Evolutionary conservation across 1,284 basidiomycete genomes (phyloP).

Genomic region (Ceratobasidium sp.): DNA sequence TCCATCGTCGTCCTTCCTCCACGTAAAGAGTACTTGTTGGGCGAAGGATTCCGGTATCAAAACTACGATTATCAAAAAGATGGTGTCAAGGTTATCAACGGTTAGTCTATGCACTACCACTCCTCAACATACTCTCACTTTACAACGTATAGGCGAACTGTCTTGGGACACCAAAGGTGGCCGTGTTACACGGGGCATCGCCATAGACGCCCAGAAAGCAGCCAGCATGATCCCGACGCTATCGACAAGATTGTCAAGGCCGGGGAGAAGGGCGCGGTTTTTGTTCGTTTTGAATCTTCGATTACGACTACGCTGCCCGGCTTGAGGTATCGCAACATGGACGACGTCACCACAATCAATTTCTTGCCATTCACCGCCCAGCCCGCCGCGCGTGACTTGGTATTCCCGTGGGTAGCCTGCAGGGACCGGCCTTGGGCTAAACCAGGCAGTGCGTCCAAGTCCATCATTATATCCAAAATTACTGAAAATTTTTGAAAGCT

Average conservation of each 20-base stretch:
- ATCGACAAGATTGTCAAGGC: slow-evolving; percentile 46
- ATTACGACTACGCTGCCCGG: background rate
- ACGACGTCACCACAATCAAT: slow-evolving; percentile 6
- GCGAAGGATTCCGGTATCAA: background rate
- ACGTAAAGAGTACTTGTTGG: slow-evolving; percentile 27
- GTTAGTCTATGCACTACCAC: slow-evolving; percentile 33
- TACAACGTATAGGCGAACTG: slow-evolving; percentile 42
- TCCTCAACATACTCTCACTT: background rate
- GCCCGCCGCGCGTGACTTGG: slow-evolving; percentile 2
- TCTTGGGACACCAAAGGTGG: slow-evolving; percentile 39
- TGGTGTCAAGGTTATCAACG: slow-evolving; percentile 54
- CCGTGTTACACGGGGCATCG: slow-evolving; percentile 41
- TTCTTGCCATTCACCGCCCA: background rate
- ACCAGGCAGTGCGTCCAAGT: background rate
- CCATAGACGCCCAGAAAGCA: slow-evolving; percentile 38
- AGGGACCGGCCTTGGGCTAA: slow-evolving; percentile 6
- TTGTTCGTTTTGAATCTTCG: slow-evolving; percentile 50
- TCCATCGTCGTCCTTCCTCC: slow-evolving; percentile 53
- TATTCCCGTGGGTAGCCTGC: slow-evolving; percentile 14
- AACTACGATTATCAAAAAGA: background rate
- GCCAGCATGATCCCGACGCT: slow-evolving; percentile 40
- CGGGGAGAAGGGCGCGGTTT: slow-evolving; percentile 53
- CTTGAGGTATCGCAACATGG: background rate
- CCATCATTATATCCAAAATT: background rate
- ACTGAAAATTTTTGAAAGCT: background rate